phyloP scores from a whole-genome alignment of 139 green algal species.

The Chlamydomonas sphaeroides region DNA sequence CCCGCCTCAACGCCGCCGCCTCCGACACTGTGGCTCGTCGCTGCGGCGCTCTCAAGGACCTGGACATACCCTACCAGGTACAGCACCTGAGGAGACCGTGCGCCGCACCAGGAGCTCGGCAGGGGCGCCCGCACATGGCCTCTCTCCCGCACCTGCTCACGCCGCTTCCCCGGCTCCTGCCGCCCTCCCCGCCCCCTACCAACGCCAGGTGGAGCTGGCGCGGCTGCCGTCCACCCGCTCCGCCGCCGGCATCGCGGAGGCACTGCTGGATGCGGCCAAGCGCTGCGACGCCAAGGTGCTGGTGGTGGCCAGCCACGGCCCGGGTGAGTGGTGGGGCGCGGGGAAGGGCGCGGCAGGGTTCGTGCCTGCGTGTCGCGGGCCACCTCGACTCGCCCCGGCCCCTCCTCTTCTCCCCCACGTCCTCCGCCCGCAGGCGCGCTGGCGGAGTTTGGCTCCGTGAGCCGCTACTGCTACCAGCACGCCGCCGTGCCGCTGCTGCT shows the following conservation, averaged over 20 bases:
- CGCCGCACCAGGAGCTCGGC: no score
- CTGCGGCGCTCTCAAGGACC: background rate
- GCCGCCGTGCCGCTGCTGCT: slow-evolving; percentile 41
- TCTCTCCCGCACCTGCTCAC: background rate
- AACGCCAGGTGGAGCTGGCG: slow-evolving; percentile 1
- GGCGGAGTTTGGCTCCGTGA: slow-evolving; percentile 42
- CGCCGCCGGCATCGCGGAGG: slow-evolving; percentile 29
- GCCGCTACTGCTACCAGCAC: slow-evolving; percentile 52
- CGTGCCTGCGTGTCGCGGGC: no score
- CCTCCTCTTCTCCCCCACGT: no score
- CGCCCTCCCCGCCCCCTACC: background rate
- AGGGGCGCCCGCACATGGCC: background rate
- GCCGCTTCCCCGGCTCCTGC: no score
- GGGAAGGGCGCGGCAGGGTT: no score
- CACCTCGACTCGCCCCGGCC: no score
- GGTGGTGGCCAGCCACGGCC: slow-evolving; percentile 33
- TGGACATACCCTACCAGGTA: slow-evolving; percentile 7
- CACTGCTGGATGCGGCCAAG: background rate
- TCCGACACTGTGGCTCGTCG: background rate
- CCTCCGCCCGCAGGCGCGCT: slow-evolving; percentile 15
- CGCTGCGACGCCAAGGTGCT: slow-evolving; percentile 16
- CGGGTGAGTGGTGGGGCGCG: slow-evolving; percentile 16
- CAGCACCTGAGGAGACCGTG: no score
- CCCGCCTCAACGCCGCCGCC: background rate
- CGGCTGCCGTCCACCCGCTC: background rate